Evolutionary conservation across 2,329 filamentous ascomycete genomes (phyloP), one percentile per base, ranked within the genome.

Genomic region (Aspergillus awamori): DNA sequence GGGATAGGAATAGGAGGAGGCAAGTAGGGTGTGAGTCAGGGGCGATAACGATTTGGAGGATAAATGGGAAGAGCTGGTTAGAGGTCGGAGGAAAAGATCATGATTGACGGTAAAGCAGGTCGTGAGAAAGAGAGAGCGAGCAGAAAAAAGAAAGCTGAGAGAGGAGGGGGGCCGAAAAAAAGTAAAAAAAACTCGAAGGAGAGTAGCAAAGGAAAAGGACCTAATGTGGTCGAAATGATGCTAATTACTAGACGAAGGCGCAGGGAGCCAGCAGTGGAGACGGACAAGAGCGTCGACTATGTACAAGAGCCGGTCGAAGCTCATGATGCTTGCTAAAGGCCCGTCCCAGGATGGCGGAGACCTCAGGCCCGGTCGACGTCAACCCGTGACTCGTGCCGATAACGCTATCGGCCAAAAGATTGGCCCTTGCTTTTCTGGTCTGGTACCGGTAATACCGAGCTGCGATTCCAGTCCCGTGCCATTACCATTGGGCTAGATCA

Each of bases 341-440:
- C 41, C 20, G 52, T 38, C 52, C 52, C 36, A 26, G 13, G 10
- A 28, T n/a, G 36, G 22, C 20, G 33, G 52, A 39, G 51, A 17
- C 11, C 8, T 36, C 33, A 36, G 20, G 20, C 30, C 17, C 24
- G 43, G 53, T 20, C 38, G 39, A 56, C 39, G 53, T 45, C 53
- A 56, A 56, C 53, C 53, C 53, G 53, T 56, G 53, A 56, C 53
- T 56, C 26, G 22, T 45, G 17, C 39, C 53, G 53, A 56, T 56
- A 56, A 56, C 26, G 53, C 53, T 24, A 41, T 45, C 24, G 26
- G 22, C 22, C n/a, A 17, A n/a, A 36, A 36, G 33, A 36, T 36
- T 56, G 53, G 53, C 43, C 53, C 53, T 30, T 28, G 53, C 53
- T 43, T 20, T 36, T 4, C 4, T 10, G 33, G 10, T 36, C 11